Conservation (phyloP, 2,329 filamentous ascomycete genomes). For the Ceratocystis papillata region DNA sequence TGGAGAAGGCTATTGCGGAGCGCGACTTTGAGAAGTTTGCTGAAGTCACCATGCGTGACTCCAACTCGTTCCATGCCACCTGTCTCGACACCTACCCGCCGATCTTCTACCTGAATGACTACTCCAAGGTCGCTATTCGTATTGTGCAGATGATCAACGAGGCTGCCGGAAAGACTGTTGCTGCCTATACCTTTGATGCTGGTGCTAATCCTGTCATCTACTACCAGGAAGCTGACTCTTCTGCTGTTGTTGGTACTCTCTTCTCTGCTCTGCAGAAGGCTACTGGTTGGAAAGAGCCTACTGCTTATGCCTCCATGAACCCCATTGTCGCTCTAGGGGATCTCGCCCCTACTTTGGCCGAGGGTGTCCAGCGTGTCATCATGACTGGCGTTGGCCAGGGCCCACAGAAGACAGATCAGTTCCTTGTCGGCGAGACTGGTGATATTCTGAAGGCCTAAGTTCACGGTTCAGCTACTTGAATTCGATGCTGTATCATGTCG, state of each 20-base stretch:
- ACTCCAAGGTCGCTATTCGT: slow-evolving; percentile 73
- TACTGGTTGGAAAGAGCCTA: slow-evolving; percentile 60
- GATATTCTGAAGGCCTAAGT: slow-evolving; percentile 22
- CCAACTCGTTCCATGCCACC: slow-evolving; percentile 91
- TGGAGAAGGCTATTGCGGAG: slow-evolving; percentile 68
- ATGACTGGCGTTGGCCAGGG: slow-evolving; percentile 85
- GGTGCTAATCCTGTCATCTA: slow-evolving; percentile 96
- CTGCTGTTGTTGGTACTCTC: slow-evolving; percentile 65
- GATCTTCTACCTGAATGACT: slow-evolving; percentile 98
- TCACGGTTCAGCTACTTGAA: background rate
- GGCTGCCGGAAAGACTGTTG: slow-evolving; percentile 64
- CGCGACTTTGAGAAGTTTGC: slow-evolving; percentile 81
- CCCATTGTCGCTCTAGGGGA: slow-evolving; percentile 48
- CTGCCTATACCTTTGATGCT: slow-evolving; percentile 94
- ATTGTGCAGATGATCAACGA: slow-evolving; percentile 83
- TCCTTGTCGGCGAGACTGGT: slow-evolving; percentile 59
- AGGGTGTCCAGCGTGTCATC: slow-evolving; percentile 80
- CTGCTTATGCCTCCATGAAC: slow-evolving; percentile 38
- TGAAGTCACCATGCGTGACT: slow-evolving; percentile 88
- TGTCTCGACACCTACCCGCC: slow-evolving; percentile 93
- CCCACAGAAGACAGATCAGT: slow-evolving; percentile 67
- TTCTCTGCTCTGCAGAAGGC: slow-evolving; percentile 52
- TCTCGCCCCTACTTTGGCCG: slow-evolving; percentile 55
- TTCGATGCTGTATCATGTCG: background rate
- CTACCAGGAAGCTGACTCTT: slow-evolving; percentile 71